These are phyloP conservation scores for Hericium erinaceus DNA, from an alignment of 768 basidiomycete species.

Conservation along the genomic window DNA sequence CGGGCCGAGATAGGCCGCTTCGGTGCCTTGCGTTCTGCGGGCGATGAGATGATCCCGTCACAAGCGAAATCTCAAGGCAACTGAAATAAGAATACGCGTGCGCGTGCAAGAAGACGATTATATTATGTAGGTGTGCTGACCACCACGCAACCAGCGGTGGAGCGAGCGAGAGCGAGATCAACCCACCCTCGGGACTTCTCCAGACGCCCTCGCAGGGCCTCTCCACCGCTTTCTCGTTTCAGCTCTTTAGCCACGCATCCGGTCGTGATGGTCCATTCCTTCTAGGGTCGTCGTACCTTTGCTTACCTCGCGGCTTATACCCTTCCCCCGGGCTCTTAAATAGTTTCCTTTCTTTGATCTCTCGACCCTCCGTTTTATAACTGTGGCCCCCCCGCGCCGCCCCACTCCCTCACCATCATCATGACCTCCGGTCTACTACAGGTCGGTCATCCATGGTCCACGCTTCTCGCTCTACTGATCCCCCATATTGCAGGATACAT, in stretches of 20 bases:
- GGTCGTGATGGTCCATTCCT: background rate
- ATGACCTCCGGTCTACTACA: slow-evolving; percentile 25
- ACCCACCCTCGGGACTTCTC: background rate
- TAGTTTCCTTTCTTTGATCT: slow-evolving; percentile 13
- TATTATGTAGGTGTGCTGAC: background rate
- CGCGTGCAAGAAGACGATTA: background rate
- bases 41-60: too few relatives aligned
- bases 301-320: background rate
- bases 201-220: background rate
- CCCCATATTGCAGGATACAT: slow-evolving; percentile 20
- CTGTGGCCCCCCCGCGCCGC: slow-evolving; percentile 13
- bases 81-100: background rate
- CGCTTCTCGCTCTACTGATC: background rate
- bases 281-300: slow-evolving; percentile 1
- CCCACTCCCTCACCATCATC: slow-evolving; percentile 17
- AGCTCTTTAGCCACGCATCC: background rate
- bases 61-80: too few relatives aligned
- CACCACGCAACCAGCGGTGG: background rate
- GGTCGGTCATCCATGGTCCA: slow-evolving; percentile 13
- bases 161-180: background rate
- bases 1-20: background rate
- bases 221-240: background rate
- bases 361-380: slow-evolving; percentile 7
- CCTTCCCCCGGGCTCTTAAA: slow-evolving; percentile 14
- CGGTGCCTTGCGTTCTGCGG: background rate